Base-by-base conservation (phyloP, 2,329 filamentous ascomycete species). In the Fusarium nygamai region DNA sequence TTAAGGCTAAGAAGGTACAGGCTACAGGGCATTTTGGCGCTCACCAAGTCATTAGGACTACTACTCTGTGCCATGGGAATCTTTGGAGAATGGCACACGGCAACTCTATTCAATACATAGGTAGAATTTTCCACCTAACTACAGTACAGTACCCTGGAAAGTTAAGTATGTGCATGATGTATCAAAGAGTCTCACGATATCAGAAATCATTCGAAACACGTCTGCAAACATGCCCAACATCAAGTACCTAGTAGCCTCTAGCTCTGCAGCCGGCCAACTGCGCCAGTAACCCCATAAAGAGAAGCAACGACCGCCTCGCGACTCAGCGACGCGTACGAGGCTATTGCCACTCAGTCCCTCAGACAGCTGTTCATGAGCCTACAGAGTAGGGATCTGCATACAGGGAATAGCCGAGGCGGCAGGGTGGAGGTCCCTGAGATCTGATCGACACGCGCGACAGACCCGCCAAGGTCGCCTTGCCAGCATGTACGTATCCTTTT, bases 381-480 rank as follows among this genome's bases (percentile, higher is more conserved):
- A 59, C 58, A 72, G 41, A 69, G 71, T 67, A 77, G 73, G 69
- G 75, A 71, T 77, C 65, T 64, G 43, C 61, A 41, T 65, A 71
- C 71, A 76, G 74, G 77, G 71, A 67, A 72, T 54, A 77, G 67
- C 70, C 70, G 70, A 76, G 71, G 73, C 61, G 72, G 74, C 60
- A 70, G 61, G 72, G 75, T 75, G 72, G 75, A 76, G 72, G 77
- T 76, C 77, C 76, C 76, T 77, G 74, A 79, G 77, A 79, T 79
- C 77, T 67, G 77, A 79, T 79, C 77, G 77, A 79, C 73, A 78
- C 66, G 76, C 70, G 64, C 68, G 69, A 78, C 67, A 75, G 67
- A 69, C 71, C 75, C 70, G 68, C 67, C 59, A 57, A 61, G n/a
- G 56, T 60, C 68, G 53, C 56, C 59, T 70, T 73, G 60, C 44